phyloP scores from a whole-genome alignment of 345 rosid species.

The Brassica napus region DNA sequence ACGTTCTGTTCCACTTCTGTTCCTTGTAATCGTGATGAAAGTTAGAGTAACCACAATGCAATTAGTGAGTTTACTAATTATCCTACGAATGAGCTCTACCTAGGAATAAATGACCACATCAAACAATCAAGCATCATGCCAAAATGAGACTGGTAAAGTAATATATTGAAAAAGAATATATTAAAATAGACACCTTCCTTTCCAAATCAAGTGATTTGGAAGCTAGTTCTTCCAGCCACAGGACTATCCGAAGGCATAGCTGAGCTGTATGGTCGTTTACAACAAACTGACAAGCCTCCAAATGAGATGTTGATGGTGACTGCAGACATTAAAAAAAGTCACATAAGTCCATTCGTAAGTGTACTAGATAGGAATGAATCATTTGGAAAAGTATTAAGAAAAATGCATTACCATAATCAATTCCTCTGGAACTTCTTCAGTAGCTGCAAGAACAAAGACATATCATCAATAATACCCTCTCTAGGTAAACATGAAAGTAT shows the following conservation, averaged over 20 bases:
- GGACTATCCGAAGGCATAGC: constrained; percentile 88
- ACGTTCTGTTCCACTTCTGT: constrained; percentile 11
- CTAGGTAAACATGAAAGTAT: constrained; percentile 19
- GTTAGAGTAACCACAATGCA: not conserved
- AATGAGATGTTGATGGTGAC: constrained; percentile 91
- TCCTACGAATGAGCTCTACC: constrained; percentile 26
- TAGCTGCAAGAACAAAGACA: constrained; percentile 58
- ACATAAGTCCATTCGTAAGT: constrained; percentile 19
- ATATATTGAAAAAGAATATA: not conserved
- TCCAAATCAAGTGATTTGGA: constrained; percentile 94
- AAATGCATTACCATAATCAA: constrained; percentile 54
- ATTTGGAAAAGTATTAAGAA: constrained; percentile 13
- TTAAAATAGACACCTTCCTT: constrained; percentile 64
- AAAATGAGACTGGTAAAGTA: constrained; percentile 8
- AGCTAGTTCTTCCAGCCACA: constrained; percentile 95
- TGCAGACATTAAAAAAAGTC: constrained; percentile 36
- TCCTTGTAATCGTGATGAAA: not conserved
- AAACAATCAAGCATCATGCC: constrained; percentile 15
- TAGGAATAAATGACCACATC: constrained; percentile 17
- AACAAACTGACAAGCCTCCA: constrained; percentile 92
- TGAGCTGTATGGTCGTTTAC: constrained; percentile 87
- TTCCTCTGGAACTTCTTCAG: constrained; percentile 72
- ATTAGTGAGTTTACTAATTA: constrained; percentile 13
- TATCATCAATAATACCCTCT: constrained; percentile 7
- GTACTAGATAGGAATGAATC: not conserved